Base-by-base conservation (phyloP, 768 basidiomycete species). In the Termitomyces bulborhizus region DNA sequence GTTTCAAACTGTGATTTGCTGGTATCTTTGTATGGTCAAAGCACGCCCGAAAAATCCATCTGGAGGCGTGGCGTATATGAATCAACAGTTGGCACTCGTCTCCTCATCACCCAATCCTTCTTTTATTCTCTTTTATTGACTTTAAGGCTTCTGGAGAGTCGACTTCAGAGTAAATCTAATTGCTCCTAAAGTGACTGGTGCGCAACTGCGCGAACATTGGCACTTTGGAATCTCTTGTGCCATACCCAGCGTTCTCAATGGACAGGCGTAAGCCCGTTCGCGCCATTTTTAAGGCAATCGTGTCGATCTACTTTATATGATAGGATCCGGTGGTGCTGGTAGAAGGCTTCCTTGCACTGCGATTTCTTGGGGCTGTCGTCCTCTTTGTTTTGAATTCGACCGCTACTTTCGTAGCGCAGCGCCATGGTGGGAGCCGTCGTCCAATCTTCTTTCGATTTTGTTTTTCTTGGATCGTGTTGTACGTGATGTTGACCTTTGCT, bases 361-460 rank as follows among this genome's bases (percentile, higher is more conserved):
- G 72, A 46, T 41, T 71, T 15, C 47, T 65, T 8, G 71, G 71
- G 31, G 62, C 63, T 4, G 29, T 60, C 21, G 59, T 62, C 18
- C 70, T 69, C 48, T 21, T 1, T 21, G 43, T 56, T 12, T 26
- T 73, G 29, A 63, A 63, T 21, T 47, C 66, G 9, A 47, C 68
- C 13, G 58, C 69, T 7, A 71, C 71, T 9, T 56, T 63, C 36
- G 51, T 71, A 27, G 66, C 61, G 26, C 62, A 64, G 37, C 53
- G 43, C 3, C 56, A 59, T 3, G 55, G 52, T 15, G 57, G 64
- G 11, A 68, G 66, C 39, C 62, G 73, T 21, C 67, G 69, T 57
- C 58, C 66, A 16, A 68, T 70, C 12, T 73, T 69, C 62, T 71
- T 69, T 55, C 71, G 67, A 58, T 73, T 73, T 51, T 68, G 68